Percentiles rank a stretch among this genome's conserved stretches.
phyloP scores from a whole-genome alignment of 495 filamentous ascomycete species.

The Aspergillus nanangensis region DNA sequence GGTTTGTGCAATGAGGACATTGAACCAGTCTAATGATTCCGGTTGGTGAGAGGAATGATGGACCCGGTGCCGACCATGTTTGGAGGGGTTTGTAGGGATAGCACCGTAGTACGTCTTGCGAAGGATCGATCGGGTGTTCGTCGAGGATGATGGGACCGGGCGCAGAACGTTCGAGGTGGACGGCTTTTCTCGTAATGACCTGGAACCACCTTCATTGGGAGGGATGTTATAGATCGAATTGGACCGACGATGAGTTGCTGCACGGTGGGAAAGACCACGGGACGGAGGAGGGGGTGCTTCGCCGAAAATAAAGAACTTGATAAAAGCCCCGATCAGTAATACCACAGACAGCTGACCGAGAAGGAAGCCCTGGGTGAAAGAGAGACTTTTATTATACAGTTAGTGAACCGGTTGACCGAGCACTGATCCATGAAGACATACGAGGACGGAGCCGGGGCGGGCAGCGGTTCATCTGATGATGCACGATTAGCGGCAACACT shows the following conservation, averaged over 20 bases:
- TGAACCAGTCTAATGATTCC: constrained; percentile 99
- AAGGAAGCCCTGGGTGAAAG: constrained; percentile 89
- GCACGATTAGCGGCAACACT: constrained; percentile 11
- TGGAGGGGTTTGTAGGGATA: constrained; percentile 42
- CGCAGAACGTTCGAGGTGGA: constrained; percentile 71
- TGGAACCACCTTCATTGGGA: constrained; percentile 28
- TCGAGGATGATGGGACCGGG: constrained; percentile 47
- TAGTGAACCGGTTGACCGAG: constrained; percentile 1
- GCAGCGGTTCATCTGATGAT: constrained; percentile 27
- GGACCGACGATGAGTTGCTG: constrained; percentile 59
- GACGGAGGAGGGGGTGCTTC: constrained; percentile 81
- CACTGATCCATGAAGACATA: constrained; percentile 19
- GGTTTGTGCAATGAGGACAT: constrained; percentile 93
- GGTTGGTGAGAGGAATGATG: constrained; percentile 79
- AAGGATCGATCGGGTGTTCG: constrained; percentile 85
- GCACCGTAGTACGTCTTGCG: constrained; percentile 98
- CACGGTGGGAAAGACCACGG: constrained; percentile 66
- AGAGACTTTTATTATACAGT: constrained; percentile 50
- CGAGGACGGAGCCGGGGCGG: constrained; percentile 44
- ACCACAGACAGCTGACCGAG: constrained; percentile 91
- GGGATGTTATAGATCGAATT: constrained; percentile 46
- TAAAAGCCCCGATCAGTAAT: constrained; percentile 85
- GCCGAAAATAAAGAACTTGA: constrained; percentile 99
- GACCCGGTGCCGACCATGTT: constrained; percentile 43
- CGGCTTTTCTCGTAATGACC: constrained; percentile 66